Evolutionary conservation across 495 filamentous ascomycete genomes (phyloP).

Genomic region (Elaphomyces granulatus): DNA sequence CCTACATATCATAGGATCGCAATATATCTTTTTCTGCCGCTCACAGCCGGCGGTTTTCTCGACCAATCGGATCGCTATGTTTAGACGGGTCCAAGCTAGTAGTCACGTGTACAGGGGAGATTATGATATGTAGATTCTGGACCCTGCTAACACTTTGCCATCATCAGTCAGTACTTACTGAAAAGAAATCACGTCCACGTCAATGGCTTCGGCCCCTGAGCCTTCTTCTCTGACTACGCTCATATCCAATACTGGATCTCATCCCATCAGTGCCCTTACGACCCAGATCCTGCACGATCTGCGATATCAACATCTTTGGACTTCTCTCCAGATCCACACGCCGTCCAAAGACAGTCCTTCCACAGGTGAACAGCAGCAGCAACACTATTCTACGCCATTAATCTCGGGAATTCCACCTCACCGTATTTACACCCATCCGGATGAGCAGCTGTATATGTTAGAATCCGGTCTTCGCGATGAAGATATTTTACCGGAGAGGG

Average conservation of each 20-base stretch:
- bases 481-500: constrained; percentile 41
- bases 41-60: too few species aligned
- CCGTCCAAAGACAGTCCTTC: constrained; percentile 17
- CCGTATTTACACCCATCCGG: constrained; percentile 79
- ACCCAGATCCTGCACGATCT: constrained; percentile 65
- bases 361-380: constrained; percentile 8
- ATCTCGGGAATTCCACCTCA: constrained; percentile 81
- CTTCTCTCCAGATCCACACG: constrained; percentile 46
- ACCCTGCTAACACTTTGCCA: too few species aligned
- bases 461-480: constrained; percentile 36
- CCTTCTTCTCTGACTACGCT: constrained; percentile 21
- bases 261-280: constrained; percentile 38
- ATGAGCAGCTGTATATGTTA: constrained; percentile 72
- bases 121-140: too few species aligned
- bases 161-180: too few species aligned
- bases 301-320: constrained; percentile 80
- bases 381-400: constrained; percentile 41
- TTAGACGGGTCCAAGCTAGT: too few species aligned
- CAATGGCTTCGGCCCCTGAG: too few species aligned
- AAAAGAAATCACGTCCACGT: too few species aligned
- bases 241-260: constrained; percentile 14
- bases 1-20: too few species aligned
- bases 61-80: too few species aligned
- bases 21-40: too few species aligned
- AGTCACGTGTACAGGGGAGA: too few species aligned